Conservation (phyloP, 1,139 yeast species). For the Pichia sp. region DNA sequence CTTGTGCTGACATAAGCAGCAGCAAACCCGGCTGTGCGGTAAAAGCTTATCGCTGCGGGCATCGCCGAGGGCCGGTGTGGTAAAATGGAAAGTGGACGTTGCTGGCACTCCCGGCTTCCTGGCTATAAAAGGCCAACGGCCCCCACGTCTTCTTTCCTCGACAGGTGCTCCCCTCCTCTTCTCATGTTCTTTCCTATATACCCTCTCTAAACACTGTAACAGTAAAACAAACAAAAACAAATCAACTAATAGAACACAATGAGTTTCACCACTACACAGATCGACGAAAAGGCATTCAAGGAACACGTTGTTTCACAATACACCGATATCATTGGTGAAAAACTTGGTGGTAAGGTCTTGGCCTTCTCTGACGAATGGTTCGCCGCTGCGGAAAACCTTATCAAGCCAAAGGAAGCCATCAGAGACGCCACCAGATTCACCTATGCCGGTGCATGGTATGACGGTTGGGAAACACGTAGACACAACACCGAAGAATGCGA, state of each 20-base stretch:
- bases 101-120: too few species aligned
- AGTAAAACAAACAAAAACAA: too few species aligned
- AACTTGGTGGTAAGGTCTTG: conserved; percentile 74
- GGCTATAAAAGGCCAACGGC: too few species aligned
- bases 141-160: too few species aligned
- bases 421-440: conserved; percentile 78
- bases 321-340: conserved; percentile 79
- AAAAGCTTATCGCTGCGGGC: neutral
- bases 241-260: too few species aligned
- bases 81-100: too few species aligned
- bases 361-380: conserved; percentile 88
- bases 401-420: conserved; percentile 76
- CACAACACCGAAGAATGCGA: conserved; percentile 84
- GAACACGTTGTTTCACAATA: conserved; percentile 45
- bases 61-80: neutral
- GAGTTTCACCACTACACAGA: conserved; percentile 9
- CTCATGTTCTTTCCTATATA: too few species aligned
- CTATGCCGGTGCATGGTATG: conserved; percentile 94
- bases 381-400: conserved; percentile 88
- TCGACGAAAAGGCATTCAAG: conserved; percentile 43
- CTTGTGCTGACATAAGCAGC: neutral
- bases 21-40: too few species aligned
- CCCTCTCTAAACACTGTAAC: too few species aligned
- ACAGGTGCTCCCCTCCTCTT: too few species aligned
- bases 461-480: conserved; percentile 97